phyloP scores from a whole-genome alignment of 192 early-diverging fungal species.

The Umbelopsis ramanniana region DNA sequence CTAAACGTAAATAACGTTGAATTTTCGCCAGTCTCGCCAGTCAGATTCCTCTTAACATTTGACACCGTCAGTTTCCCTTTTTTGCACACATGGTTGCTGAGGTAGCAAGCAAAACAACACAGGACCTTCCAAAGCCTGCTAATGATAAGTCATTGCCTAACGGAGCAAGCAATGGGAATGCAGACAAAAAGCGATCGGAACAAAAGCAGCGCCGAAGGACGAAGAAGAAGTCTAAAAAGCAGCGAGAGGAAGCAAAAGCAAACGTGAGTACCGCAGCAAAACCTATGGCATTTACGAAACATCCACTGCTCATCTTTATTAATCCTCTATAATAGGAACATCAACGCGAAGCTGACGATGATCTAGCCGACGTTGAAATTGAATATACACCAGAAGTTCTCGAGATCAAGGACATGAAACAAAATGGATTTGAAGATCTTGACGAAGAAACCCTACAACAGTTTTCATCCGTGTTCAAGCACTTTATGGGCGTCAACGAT shows the following conservation, averaged over 20 bases:
- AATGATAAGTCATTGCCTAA: conserved; percentile 1
- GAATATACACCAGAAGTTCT: conserved; percentile 41
- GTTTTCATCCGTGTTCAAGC: conserved; percentile 37
- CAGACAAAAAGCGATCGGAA: conserved; percentile 17
- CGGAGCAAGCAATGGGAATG: neutral
- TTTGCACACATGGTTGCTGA: conserved; percentile 12
- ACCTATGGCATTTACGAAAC: neutral
- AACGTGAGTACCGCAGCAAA: neutral
- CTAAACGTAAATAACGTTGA: neutral
- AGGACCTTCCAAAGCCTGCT: neutral
- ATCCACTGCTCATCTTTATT: neutral
- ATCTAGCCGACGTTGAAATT: conserved; percentile 38
- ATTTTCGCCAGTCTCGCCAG: neutral
- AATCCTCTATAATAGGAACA: neutral
- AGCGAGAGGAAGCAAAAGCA: conserved; percentile 5
- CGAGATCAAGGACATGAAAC: conserved; percentile 22
- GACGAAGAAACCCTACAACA: conserved; percentile 33
- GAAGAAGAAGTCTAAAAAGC: conserved; percentile 18
- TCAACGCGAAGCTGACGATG: conserved; percentile 20
- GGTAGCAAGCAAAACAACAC: conserved; percentile 1
- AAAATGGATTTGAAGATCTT: conserved; percentile 15
- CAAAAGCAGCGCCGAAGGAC: conserved; percentile 18
- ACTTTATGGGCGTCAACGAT: conserved; percentile 34
- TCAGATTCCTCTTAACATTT: neutral
- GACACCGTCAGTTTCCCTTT: neutral